Conservation (phyloP, 148 eudicot genomes). For the Amaranthus hypochondriacus region DNA sequence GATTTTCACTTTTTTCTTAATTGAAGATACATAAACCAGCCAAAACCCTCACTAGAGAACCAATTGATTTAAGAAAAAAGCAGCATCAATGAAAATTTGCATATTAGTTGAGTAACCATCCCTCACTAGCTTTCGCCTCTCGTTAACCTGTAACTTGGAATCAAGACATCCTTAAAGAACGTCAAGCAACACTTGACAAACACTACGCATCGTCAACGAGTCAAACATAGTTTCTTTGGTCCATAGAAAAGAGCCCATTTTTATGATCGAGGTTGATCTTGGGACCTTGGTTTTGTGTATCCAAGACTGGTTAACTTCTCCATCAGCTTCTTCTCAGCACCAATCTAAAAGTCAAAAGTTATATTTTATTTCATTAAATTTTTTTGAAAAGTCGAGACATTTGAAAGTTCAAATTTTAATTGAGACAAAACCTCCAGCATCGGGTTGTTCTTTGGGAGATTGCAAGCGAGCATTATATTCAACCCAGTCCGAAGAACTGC, state of each 20-base stretch:
- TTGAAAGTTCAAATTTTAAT: neutral
- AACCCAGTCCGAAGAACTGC: conserved; percentile 81
- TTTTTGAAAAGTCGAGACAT: neutral
- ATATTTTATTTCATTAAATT: neutral
- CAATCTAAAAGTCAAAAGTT: conserved; percentile 37
- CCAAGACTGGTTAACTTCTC: conserved; percentile 71
- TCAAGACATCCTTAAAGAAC: too few relatives aligned
- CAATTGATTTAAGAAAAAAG: neutral
- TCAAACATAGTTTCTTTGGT: neutral
- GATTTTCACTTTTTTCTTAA: neutral
- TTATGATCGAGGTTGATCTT: conserved; percentile 13
- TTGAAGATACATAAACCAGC: neutral
- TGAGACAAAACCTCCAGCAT: conserved; percentile 58
- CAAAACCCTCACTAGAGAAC: neutral
- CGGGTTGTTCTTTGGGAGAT: conserved; percentile 70
- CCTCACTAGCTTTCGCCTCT: neutral
- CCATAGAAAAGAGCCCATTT: neutral
- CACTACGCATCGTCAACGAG: neutral
- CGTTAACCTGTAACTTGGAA: neutral
- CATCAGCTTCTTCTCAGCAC: conserved; percentile 69
- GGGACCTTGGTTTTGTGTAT: conserved; percentile 46
- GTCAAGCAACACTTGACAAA: neutral
- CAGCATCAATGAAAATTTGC: neutral
- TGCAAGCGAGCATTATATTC: conserved; percentile 68
- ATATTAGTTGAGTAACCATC: neutral